Base-by-base conservation (phyloP, 352 stramenopile genomes). In the Phytopythium vexans region DNA sequence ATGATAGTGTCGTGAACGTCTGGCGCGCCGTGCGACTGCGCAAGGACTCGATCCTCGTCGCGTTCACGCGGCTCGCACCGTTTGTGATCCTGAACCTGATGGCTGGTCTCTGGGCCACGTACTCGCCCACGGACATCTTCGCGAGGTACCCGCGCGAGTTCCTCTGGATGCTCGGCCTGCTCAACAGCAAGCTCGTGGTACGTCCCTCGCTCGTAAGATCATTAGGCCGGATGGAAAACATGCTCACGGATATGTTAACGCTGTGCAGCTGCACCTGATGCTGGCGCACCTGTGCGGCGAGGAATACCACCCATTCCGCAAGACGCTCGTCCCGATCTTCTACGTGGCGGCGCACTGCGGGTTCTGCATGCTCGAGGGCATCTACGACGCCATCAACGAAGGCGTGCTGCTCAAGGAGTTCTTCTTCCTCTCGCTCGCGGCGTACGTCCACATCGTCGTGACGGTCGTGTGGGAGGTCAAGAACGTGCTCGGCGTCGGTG, bases 171-270 rank as follows among this genome's bases (percentile, higher is more conserved):
- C 62, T 92, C 41, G 85, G 85, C 36, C 65, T 95, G 16, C 69
- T 95, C 38, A 95, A 92, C 68, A 92, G 80, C 76, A 95, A 95
- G 61, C 67, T 95, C 32, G 82, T 95, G 72, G 79, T 89, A 60
- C 52, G 79, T 68, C 9, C 16, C 40, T 14, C n/a, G 1, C 21
- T 27, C 32, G 42, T 63, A n/a, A n/a, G 15, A 15, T 36, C 8
- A 56, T 40, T 4, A 16, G 27, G 7, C 14, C 1, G 34, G 10
- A 11, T 16, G 21, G 27, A 43, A 16, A 49, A 27, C 5, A 43
- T 60, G 4, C 27, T 27, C 5, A 11, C 15, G 51, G 33, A n/a
- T 57, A 11, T 44, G 37, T 51, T 35, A 32, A 10, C 16, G 54
- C 6, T 15, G 6, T 41, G 11, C 31, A 89, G 80, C 64, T 95